Evolutionary conservation across 148 eudicot genomes (phyloP), one percentile per base, ranked within the genome.

Genomic region (Rhododendron vialii): DNA sequence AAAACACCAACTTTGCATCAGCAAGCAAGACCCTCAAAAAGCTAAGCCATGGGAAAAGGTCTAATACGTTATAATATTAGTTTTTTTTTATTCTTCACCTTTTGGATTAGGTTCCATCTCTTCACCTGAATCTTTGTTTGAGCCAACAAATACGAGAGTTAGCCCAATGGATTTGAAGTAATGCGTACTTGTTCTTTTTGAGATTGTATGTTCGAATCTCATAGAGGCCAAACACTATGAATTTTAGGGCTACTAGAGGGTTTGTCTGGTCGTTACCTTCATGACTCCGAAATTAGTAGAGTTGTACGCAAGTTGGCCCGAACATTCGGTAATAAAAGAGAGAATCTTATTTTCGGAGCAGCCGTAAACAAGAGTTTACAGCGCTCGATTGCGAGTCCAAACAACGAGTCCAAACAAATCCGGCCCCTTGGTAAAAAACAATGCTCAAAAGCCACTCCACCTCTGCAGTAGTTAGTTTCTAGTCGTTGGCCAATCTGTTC

Each of bases 401-500:
- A 59, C n/a, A 4, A 59, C 7, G 65, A 59, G 24, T 59, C 65
- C 65, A 59, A 59, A 59, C n/a, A 20, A 18, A 59, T 6, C 7
- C 30, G 30, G 30, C 30, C 65, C 65, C 24, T 59, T 20, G 1
- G 8, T 59, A 5, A 59, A 71, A 71, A 71, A 5, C n/a, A 59
- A 59, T 20, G 65, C 65, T 30, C 76, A 30, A 10, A 83, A 88
- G 85, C 89, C 82, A 87, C 89, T 88, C 90, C 90, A 86, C 85
- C 76, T 83, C 43, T 65, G 43, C 28, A 59, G 83, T 85, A 24
- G 87, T 89, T 84, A 86, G 86, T 71, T 90, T 71, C 82, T 63
- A 90, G 94, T 93, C 84, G 98, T 92, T 94, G 92, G 91, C 92
- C 93, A 33, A 91, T 93, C 95, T 61, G 90, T 91, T 94, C 85